Base-by-base conservation (phyloP, 2,329 filamentous ascomycete genomes). In the Rutstroemia sp. region DNA sequence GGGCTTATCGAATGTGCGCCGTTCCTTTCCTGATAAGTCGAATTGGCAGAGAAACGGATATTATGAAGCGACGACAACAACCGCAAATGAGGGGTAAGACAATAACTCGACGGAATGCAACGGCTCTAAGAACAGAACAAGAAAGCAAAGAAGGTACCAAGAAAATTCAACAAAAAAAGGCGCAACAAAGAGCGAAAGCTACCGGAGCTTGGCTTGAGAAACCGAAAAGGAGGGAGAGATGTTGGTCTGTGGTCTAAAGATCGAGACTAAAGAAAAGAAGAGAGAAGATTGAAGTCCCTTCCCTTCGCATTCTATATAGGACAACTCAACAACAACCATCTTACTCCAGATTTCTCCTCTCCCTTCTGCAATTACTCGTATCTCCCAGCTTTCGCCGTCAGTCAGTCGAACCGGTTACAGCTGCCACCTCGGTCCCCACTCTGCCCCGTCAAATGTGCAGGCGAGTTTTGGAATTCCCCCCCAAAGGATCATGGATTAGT, bases 151-250 rank as follows among this genome's bases (percentile, higher is more conserved):
- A 23, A 23, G 5, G 23, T 23, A 23, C 23, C 23, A 4, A 23
- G 23, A 23, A 23, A 23, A 23, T 57, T 58, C 55, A 60, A 65
- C 61, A 60, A 63, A 55, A 55, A 42, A 61, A 45, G 46, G 58
- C 58, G 48, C 19, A 48, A 47, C 48, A 60, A 27, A 60, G 57
- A 58, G 63, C 62, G 66, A 61, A 68, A 67, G 66, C 76, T 78
- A 70, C 75, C 75, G 72, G 76, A 78, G 76, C 73, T 75, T 71
- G 73, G 73, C 69, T 70, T 69, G 25, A 34, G 42, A 14, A 44
- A 25, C 23, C 34, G 38, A 25, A 51, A 6, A 51, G 47, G 48
- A 60, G 54, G 52, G 44, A 46, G 14, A 50, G 62, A 61, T 60
- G 59, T 67, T 62, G 23, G 23, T 23, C 23, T 23, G 5, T 23